A percentile compares a stretch with the other conserved stretches of the same genome.
These are phyloP conservation scores for Trichoderma endophyticum DNA, from an alignment of 2,329 filamentous ascomycete species.

Conservation along the genomic window DNA sequence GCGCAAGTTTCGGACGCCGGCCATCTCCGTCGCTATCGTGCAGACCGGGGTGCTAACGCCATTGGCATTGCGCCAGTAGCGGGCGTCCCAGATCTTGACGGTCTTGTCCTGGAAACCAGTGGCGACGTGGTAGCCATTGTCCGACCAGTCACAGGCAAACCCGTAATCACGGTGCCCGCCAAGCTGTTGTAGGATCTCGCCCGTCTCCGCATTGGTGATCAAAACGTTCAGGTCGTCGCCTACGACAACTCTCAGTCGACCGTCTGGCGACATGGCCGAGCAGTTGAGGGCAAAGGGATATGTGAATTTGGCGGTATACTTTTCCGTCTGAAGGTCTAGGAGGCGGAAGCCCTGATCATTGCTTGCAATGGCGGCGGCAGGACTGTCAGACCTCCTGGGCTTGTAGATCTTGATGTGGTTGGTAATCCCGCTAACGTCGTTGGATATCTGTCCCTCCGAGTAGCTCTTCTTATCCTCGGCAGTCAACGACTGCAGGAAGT, in stretches of 20 bases:
- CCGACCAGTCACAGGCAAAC: slow-evolving; percentile 77
- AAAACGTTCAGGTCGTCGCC: slow-evolving; percentile 65
- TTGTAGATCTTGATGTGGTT: slow-evolving; percentile 61
- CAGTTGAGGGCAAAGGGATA: slow-evolving; percentile 69
- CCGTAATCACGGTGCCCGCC: slow-evolving; percentile 66
- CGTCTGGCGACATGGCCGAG: slow-evolving; percentile 67
- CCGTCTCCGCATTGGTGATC: slow-evolving; percentile 67
- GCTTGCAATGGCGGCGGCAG: slow-evolving; percentile 58
- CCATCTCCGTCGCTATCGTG: slow-evolving; percentile 62
- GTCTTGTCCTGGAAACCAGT: slow-evolving; percentile 74
- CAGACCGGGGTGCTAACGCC: slow-evolving; percentile 48
- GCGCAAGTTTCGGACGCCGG: slow-evolving; percentile 63
- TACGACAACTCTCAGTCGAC: slow-evolving; percentile 68
- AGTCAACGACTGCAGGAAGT: slow-evolving; percentile 47
- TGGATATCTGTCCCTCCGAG: slow-evolving; percentile 48
- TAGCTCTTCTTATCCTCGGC: slow-evolving; percentile 35
- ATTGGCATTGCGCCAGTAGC: slow-evolving; percentile 59
- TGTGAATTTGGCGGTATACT: slow-evolving; percentile 49
- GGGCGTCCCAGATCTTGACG: slow-evolving; percentile 73
- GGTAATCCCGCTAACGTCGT: slow-evolving; percentile 54
- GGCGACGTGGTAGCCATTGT: slow-evolving; percentile 71
- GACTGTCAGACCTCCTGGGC: slow-evolving; percentile 49
- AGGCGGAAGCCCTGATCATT: slow-evolving; percentile 60
- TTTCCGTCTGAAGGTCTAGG: slow-evolving; percentile 57
- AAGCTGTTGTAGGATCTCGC: slow-evolving; percentile 55